Evolutionary conservation across 805 yeast species (phyloP).

Genomic region (Wickerhamomyces strasburgensis): DNA sequence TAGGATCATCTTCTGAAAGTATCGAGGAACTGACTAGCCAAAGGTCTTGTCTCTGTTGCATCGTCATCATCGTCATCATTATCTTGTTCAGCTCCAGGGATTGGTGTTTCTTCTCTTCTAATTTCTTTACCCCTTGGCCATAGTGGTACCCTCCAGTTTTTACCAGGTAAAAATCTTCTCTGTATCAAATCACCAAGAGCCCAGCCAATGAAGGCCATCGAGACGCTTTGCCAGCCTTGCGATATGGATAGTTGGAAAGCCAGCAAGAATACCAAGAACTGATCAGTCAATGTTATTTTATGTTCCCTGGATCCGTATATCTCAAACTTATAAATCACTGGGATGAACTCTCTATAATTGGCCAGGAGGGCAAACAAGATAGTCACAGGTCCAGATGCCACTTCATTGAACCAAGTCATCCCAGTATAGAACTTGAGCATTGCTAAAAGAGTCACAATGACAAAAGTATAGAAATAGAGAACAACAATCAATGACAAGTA

Average conservation of each 20-base stretch:
- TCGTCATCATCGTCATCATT: constrained; percentile 19
- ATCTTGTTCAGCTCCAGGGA: constrained; percentile 6
- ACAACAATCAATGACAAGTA: constrained; percentile 24
- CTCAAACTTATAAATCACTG: constrained; percentile 35
- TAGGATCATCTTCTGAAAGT: constrained; percentile 35
- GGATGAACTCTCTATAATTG: constrained; percentile 33
- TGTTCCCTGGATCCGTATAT: constrained; percentile 13
- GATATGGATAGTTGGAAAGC: constrained; percentile 30
- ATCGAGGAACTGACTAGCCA: constrained; percentile 44
- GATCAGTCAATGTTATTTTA: constrained; percentile 27
- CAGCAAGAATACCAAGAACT: constrained; percentile 29
- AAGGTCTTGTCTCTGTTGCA: constrained; percentile 33
- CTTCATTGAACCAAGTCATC: constrained; percentile 11
- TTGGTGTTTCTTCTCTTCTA: constrained; percentile 1
- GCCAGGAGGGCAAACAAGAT: constrained; percentile 31
- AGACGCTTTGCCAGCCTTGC: constrained; percentile 26
- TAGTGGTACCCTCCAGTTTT: constrained; percentile 34
- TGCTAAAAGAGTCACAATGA: constrained; percentile 9
- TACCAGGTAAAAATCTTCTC: constrained; percentile 34
- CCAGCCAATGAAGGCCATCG: constrained; percentile 32
- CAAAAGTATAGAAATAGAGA: constrained; percentile 13
- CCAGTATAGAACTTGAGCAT: constrained; percentile 19
- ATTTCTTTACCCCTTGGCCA: constrained; percentile 9
- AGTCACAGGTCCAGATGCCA: constrained; percentile 30
- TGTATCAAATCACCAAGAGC: constrained; percentile 30